Evolutionary conservation across 1,284 basidiomycete genomes (phyloP).

Genomic region (Rhodotorula sp.): DNA sequence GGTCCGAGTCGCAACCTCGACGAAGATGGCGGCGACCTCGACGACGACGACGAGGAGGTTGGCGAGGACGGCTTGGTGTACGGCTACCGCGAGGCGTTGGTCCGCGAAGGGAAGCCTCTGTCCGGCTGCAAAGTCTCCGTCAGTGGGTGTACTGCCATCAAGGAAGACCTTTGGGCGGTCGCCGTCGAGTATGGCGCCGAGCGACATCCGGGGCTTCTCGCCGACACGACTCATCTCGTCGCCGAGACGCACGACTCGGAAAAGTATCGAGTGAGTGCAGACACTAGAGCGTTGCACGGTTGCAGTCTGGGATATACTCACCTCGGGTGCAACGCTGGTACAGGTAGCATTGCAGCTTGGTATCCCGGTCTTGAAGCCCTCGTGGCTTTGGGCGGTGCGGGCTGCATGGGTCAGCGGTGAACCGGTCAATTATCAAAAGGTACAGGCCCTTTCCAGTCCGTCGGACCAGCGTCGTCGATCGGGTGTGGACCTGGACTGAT

Average conservation of each 20-base stretch:
- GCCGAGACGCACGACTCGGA: conserved; percentile 65
- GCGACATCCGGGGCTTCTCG: conserved; percentile 65
- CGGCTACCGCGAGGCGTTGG: conserved; percentile 25
- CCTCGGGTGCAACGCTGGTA: neutral
- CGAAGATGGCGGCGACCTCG: conserved; percentile 46
- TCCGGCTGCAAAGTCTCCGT: conserved; percentile 61
- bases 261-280: conserved; percentile 64
- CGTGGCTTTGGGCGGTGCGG: conserved; percentile 68
- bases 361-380: conserved; percentile 67
- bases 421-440: conserved; percentile 62
- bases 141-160: conserved; percentile 17
- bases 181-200: conserved; percentile 71
- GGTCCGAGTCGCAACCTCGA: conserved; percentile 49
- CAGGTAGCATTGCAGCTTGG: conserved; percentile 71
- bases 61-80: conserved; percentile 44
- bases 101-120: conserved; percentile 58
- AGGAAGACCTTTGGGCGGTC: conserved; percentile 59
- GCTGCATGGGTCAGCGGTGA: conserved; percentile 71
- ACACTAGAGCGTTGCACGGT: neutral
- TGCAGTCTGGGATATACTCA: no score
- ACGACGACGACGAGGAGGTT: conserved; percentile 43
- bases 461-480: no score
- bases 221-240: conserved; percentile 74
- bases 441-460: conserved; percentile 46
- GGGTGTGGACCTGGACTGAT: neutral